Percentiles rank a stretch among this genome's conserved stretches.
Conservation (phyloP, 169 alveolate species). For the Cryptosporidium canis region DNA sequence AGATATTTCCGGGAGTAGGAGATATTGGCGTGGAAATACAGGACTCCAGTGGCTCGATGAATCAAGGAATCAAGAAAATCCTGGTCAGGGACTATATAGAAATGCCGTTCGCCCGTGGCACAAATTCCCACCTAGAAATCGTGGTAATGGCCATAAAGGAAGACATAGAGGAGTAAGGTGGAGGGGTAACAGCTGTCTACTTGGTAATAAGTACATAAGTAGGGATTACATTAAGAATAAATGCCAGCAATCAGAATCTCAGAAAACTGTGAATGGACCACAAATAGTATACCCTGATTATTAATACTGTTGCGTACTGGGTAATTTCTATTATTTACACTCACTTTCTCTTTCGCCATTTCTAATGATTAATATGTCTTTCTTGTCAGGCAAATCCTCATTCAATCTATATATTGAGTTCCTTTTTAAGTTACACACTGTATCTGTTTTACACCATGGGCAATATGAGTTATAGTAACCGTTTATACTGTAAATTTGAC, state of each 20-base stretch:
- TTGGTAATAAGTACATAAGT: not conserved
- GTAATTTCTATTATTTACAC: not conserved
- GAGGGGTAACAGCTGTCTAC: not conserved
- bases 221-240: not conserved
- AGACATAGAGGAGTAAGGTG: constrained; percentile 22
- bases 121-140: constrained; percentile 16
- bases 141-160: not conserved
- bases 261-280: not conserved
- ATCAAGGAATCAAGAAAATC: constrained; percentile 35
- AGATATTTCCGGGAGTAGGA: constrained; percentile 75
- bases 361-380: constrained; percentile 3
- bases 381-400: not conserved
- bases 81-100: constrained; percentile 11
- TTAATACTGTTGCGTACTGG: not conserved
- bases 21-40: constrained; percentile 76
- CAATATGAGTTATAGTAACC: constrained; percentile 45
- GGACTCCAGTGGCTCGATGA: constrained; percentile 75
- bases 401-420: constrained; percentile 43
- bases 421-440: constrained; percentile 8
- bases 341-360: constrained; percentile 20
- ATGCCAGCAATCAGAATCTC: not conserved
- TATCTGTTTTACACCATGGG: constrained; percentile 36
- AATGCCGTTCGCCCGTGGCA: no score
- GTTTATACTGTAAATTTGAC: constrained; percentile 6
- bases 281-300: constrained; percentile 11